Conservation (phyloP, 345 rosid genomes). For the Carallia brachiata region DNA sequence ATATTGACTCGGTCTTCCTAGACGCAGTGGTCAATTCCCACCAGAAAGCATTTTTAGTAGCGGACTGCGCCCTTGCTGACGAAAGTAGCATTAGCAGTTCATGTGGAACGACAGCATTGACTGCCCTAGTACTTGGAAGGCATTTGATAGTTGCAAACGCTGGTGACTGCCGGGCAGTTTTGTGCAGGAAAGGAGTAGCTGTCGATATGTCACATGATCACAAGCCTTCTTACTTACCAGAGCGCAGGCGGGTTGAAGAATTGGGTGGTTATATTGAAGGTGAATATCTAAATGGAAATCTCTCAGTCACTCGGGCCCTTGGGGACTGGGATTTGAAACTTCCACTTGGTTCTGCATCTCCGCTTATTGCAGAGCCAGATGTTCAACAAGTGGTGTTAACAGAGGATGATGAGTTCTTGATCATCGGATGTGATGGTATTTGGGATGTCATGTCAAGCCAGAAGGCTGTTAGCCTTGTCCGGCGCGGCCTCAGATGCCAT, state of each 20-base stretch:
- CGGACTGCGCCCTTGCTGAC: constrained; percentile 54
- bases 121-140: constrained; percentile 65
- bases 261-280: constrained; percentile 48
- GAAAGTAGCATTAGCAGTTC: constrained; percentile 40
- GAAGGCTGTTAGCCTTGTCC: constrained; percentile 67
- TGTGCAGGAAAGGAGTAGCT: constrained; percentile 70
- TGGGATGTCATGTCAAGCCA: constrained; percentile 88
- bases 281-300: constrained; percentile 54
- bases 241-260: constrained; percentile 61
- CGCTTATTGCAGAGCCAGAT: constrained; percentile 84
- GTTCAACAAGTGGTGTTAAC: constrained; percentile 45
- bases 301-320: constrained; percentile 74
- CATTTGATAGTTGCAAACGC: constrained; percentile 73
- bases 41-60: constrained; percentile 48
- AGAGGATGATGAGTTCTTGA: constrained; percentile 84
- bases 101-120: constrained; percentile 66
- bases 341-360: constrained; percentile 53
- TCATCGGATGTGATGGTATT: constrained; percentile 83
- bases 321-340: constrained; percentile 92
- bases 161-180: constrained; percentile 87
- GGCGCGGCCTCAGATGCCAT: constrained; percentile 56
- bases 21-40: constrained; percentile 50
- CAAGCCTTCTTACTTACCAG: constrained; percentile 58
- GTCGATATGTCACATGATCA: constrained; percentile 85
- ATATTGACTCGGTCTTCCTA: constrained; percentile 43